Evolutionary conservation across 495 filamentous ascomycete genomes (phyloP), one percentile per base, ranked within the genome.

Genomic region (Aspergillus indologenus): DNA sequence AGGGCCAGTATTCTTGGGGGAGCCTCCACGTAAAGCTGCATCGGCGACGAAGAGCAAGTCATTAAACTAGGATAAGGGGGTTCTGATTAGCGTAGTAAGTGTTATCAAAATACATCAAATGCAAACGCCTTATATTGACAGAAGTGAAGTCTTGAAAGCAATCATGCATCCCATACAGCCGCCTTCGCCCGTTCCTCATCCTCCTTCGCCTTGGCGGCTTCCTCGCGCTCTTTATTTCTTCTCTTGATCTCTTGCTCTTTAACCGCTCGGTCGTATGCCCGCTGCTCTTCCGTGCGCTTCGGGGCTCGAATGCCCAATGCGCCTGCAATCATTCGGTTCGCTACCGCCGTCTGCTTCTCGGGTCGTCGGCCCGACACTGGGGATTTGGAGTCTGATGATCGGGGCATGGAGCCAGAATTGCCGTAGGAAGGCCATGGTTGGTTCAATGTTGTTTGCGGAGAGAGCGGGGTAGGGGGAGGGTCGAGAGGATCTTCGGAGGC

Each of bases 301-400:
- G 89, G 90, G 34, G 90, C 84, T 59, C 84, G 83, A 44, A 98
- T 83, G 5, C 94, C 94, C 64, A 98, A 75, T 6, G 88, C 94
- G 21, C 85, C 90, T 0, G 92, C 91, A 68, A 98, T 97, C 86
- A 98, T 79, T 61, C 94, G 80, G 56, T 88, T 83, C 23, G 94
- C 94, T 45, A 93, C 90, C 2, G 92, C 91, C 59, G 92, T 94
- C 58, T 92, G 92, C 74, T 94, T 98, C 75, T 95, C 92, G 0
- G 91, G 94, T 56, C 92, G 71, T 46, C 75, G 71, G 19, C 54
- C 54, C 7, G 59, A 29, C 5, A 42, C 45, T 1, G 54, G 57
- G n/a, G 54, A 58, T 18, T 31, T 23, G 12, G 61, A 45, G 21
- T 42, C 31, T 9, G 61, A 54, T n/a, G 56, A 53, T 34, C 52